Evolutionary conservation across 345 rosid species (phyloP), one percentile per base, ranked within the genome.

Genomic region (Citrus reticulata): DNA sequence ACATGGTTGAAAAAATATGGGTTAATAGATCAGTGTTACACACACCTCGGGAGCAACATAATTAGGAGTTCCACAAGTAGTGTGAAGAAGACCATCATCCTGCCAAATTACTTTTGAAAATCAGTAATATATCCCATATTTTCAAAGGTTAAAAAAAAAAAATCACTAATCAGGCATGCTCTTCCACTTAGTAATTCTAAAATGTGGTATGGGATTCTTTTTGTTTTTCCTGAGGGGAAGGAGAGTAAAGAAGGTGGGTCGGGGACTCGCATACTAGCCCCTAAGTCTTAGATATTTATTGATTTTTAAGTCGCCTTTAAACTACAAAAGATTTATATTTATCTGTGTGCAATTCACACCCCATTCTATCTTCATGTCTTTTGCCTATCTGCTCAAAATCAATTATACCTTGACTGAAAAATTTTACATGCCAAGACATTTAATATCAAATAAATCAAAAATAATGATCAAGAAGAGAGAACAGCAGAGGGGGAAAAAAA

Each of bases 71-170:
- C 99, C 98, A 72, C 99, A 96, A 4, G 97, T 85, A 67, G 99
- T 96, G 81, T 96, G 99, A 80, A 94, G 91, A n/a, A 96, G 91
- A 78, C 98, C 99, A 85, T 96, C 98, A 68, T 89, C 99, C 99
- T 96, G 85, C 29, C 55, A 85, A 49, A 81, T 25, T 40, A 62
- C 77, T 29, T 70, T 74, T 42, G 1, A 51, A 11, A 66, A 71
- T 81, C 77, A 88, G 78, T 69, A 74, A 74, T 34, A 58, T n/a
- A 68, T 72, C 42, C 35, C 9, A 25, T 29, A 63, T 51, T 64
- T 34, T 7, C 19, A 61, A 35, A 17, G 39, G 66, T 60, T 19
- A 32, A 10, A 51, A 42, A 77, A 34, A 7, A 3, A 40, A 46
- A 46, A 13, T 10, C 40, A 73, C 25, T 69, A 63, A 35, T 49